phyloP scores from a whole-genome alignment of 2,329 filamentous ascomycete genomes.

The Fusarium gaditjirri region DNA sequence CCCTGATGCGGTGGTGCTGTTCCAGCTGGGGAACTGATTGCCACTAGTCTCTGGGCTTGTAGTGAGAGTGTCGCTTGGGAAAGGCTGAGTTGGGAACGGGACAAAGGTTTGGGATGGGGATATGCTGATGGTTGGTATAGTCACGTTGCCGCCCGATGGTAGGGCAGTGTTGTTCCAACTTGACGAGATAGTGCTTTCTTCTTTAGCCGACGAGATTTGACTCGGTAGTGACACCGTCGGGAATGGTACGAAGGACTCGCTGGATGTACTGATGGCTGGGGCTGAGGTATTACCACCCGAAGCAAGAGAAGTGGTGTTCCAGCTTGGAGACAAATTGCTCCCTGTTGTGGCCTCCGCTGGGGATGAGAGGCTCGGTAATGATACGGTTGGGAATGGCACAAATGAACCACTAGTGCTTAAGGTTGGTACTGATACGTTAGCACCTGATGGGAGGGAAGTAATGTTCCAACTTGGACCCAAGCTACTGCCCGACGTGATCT shows the following conservation, averaged over 20 bases:
- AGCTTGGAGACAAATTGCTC: neutral
- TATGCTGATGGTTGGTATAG: neutral
- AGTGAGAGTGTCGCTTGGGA: neutral
- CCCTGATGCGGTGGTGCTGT: neutral
- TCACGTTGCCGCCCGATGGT: neutral
- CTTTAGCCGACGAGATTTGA: neutral
- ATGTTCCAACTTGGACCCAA: neutral
- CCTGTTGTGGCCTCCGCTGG: neutral
- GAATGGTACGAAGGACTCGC: neutral
- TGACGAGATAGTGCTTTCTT: neutral
- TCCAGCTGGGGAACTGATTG: neutral
- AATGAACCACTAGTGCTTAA: neutral
- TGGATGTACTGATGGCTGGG: neutral
- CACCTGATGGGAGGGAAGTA: neutral
- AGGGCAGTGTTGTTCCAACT: neutral
- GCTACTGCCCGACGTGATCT: neutral
- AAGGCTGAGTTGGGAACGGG: neutral
- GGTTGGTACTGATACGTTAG: neutral
- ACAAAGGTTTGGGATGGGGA: neutral
- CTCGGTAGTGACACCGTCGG: neutral
- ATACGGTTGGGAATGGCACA: neutral
- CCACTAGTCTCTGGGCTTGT: neutral
- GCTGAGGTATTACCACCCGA: neutral
- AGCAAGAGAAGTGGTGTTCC: neutral
- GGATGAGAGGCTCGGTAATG: accelerated